phyloP scores from a whole-genome alignment of 2,329 filamentous ascomycete species.

The Sphaerostilbella broomeana region DNA sequence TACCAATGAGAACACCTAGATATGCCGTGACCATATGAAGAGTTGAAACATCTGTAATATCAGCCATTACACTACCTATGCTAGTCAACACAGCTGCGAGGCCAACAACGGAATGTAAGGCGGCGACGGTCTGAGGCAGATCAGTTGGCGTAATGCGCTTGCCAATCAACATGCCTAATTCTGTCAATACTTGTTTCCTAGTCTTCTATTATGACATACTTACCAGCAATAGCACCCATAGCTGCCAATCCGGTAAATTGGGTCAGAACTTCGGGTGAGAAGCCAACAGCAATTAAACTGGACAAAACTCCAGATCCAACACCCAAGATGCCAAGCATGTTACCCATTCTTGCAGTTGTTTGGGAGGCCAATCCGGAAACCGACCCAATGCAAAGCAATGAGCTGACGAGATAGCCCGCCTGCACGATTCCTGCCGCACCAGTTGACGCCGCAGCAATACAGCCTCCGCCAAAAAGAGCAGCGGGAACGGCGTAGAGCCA shows the following conservation, averaged over 20 bases:
- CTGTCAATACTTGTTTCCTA: too few relatives aligned
- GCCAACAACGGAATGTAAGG: constrained; percentile 83
- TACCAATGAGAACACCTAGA: constrained; percentile 74
- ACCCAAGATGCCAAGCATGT: constrained; percentile 79
- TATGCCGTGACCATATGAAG: constrained; percentile 83
- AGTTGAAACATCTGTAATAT: constrained; percentile 63
- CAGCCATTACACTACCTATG: constrained; percentile 76
- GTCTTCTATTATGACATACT: constrained; percentile 14
- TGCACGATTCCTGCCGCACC: constrained; percentile 80
- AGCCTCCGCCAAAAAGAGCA: constrained; percentile 71
- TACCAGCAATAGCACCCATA: constrained; percentile 59
- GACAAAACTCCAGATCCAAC: constrained; percentile 78
- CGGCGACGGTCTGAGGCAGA: constrained; percentile 82
- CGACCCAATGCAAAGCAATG: constrained; percentile 77
- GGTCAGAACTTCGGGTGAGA: constrained; percentile 67
- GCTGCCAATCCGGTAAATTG: constrained; percentile 75
- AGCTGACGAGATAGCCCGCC: constrained; percentile 80
- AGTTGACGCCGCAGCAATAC: constrained; percentile 70
- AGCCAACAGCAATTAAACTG: constrained; percentile 74
- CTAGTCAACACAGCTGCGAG: constrained; percentile 83
- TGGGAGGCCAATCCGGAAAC: constrained; percentile 78
- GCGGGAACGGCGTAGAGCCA: constrained; percentile 80
- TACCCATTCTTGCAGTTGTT: constrained; percentile 74
- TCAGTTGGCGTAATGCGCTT: constrained; percentile 83
- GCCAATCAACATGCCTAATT: constrained; percentile 66